These are phyloP conservation scores for Diplocarpon mali DNA, from an alignment of 2,329 filamentous ascomycete species.

Conservation along the genomic window DNA sequence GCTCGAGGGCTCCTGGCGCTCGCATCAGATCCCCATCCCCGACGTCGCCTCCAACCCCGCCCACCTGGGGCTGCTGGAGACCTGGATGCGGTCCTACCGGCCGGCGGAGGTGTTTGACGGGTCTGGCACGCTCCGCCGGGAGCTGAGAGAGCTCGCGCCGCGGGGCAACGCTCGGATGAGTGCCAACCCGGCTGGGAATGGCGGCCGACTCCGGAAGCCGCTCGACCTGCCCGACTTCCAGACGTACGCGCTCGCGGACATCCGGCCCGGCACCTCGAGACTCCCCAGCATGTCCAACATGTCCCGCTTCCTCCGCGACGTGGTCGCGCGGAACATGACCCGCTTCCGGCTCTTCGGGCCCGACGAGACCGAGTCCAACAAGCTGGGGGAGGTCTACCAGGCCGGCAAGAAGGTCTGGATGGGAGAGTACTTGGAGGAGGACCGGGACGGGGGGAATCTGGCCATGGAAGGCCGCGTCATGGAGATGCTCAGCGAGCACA, in stretches of 20 bases:
- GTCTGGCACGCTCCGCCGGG: slow-evolving; percentile 49
- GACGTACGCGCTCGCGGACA: slow-evolving; percentile 52
- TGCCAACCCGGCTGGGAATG: slow-evolving; percentile 66
- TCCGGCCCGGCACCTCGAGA: slow-evolving; percentile 45
- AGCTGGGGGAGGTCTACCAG: slow-evolving; percentile 60
- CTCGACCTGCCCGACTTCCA: slow-evolving; percentile 60
- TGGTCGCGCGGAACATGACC: slow-evolving; percentile 51
- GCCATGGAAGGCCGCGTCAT: slow-evolving; percentile 60
- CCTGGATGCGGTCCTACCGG: slow-evolving; percentile 69
- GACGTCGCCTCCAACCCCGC: slow-evolving; percentile 54
- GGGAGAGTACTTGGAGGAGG: slow-evolving; percentile 67
- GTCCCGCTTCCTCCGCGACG: slow-evolving; percentile 53
- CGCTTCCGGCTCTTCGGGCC: slow-evolving; percentile 70
- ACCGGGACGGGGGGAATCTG: slow-evolving; percentile 63
- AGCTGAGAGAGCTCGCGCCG: slow-evolving; percentile 55
- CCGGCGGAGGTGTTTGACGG: slow-evolving; percentile 60
- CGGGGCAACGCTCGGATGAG: slow-evolving; percentile 60
- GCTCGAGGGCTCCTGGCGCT: slow-evolving; percentile 66
- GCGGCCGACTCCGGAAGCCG: slow-evolving; percentile 55
- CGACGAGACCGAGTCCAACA: slow-evolving; percentile 75
- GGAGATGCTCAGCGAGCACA: slow-evolving; percentile 79
- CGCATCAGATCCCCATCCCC: slow-evolving; percentile 68
- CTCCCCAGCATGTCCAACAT: slow-evolving; percentile 61
- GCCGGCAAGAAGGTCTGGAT: slow-evolving; percentile 73
- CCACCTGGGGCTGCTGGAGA: slow-evolving; percentile 57